Conservation (phyloP, 441 rosid genomes). For the Flueggea neowawraea region DNA sequence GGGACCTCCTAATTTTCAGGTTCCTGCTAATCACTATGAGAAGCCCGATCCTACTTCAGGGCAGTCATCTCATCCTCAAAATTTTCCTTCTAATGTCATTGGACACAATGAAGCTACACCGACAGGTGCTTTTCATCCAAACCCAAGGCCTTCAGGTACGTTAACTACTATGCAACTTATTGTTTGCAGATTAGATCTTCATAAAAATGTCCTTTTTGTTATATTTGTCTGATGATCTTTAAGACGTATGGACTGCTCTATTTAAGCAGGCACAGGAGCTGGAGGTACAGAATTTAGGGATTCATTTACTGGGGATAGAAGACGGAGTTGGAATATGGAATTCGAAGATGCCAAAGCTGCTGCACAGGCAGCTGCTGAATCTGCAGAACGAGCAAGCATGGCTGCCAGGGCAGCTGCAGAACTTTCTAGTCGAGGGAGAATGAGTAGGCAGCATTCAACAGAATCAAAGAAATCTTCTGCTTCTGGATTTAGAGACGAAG, state of each 20-base stretch:
- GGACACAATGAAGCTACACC: slow-evolving; percentile 10
- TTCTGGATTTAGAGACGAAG: slow-evolving; percentile 36
- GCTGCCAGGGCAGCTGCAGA: slow-evolving; percentile 97
- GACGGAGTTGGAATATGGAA: slow-evolving; percentile 72
- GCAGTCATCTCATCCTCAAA: slow-evolving; percentile 29
- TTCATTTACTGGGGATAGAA: slow-evolving; percentile 33
- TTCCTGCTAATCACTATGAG: slow-evolving; percentile 22
- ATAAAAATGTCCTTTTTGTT: too few relatives aligned
- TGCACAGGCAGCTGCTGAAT: slow-evolving; percentile 94
- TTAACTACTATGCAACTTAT: neutral
- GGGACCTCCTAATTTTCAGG: slow-evolving; percentile 16
- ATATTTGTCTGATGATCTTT: too few relatives aligned
- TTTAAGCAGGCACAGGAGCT: neutral
- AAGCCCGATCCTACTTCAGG: slow-evolving; percentile 31
- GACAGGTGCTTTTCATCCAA: slow-evolving; percentile 28
- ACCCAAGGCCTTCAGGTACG: slow-evolving; percentile 48
- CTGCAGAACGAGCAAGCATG: slow-evolving; percentile 93
- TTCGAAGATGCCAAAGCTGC: slow-evolving; percentile 87
- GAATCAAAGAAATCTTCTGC: slow-evolving; percentile 34
- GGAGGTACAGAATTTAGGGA: slow-evolving; percentile 39
- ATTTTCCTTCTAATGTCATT: slow-evolving; percentile 24
- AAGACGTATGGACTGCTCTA: too few relatives aligned
- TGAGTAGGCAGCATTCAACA: slow-evolving; percentile 39
- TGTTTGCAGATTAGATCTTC: neutral
- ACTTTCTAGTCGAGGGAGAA: slow-evolving; percentile 65